These are phyloP conservation scores for Cupressus sempervirens DNA, from an alignment of 75 land plant genomes.

Conservation along the genomic window DNA sequence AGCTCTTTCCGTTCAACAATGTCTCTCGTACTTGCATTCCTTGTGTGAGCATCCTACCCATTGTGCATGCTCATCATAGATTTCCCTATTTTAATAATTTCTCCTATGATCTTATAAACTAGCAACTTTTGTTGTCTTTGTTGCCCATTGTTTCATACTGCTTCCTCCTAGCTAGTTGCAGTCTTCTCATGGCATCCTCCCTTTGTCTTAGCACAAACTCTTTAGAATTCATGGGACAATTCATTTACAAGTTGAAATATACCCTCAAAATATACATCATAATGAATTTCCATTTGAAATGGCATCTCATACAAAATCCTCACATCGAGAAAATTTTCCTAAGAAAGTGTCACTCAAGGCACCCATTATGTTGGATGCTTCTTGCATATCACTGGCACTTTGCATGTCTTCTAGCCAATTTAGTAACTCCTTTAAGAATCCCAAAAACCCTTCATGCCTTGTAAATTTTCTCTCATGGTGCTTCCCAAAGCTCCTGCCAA, in stretches of 20 bases:
- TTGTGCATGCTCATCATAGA: too few relatives aligned
- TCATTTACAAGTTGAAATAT: neutral
- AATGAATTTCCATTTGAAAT: conserved; percentile 36
- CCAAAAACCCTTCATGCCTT: conserved; percentile 76
- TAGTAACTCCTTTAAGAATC: conserved; percentile 78
- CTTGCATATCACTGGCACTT: conserved; percentile 72
- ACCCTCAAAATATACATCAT: conserved; percentile 5
- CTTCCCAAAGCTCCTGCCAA: conserved; percentile 74
- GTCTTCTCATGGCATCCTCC: too few relatives aligned
- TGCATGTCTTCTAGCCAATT: conserved; percentile 96
- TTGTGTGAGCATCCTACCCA: too few relatives aligned
- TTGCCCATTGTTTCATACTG: too few relatives aligned
- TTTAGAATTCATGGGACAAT: too few relatives aligned
- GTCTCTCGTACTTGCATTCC: too few relatives aligned
- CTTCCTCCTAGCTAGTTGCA: too few relatives aligned
- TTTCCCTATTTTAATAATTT: too few relatives aligned
- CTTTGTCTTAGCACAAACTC: too few relatives aligned
- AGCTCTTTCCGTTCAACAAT: too few relatives aligned
- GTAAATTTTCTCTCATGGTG: conserved; percentile 78
- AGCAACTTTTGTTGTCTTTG: too few relatives aligned
- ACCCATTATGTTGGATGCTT: conserved; percentile 91
- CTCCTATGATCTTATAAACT: too few relatives aligned
- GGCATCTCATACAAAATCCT: conserved; percentile 82
- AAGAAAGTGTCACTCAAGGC: conserved; percentile 66
- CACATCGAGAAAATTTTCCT: conserved; percentile 58